Percentiles rank a stretch among this genome's conserved stretches.
Evolutionary conservation across 2,329 filamentous ascomycete genomes (phyloP).

Genomic region (Penicillium crustosum): DNA sequence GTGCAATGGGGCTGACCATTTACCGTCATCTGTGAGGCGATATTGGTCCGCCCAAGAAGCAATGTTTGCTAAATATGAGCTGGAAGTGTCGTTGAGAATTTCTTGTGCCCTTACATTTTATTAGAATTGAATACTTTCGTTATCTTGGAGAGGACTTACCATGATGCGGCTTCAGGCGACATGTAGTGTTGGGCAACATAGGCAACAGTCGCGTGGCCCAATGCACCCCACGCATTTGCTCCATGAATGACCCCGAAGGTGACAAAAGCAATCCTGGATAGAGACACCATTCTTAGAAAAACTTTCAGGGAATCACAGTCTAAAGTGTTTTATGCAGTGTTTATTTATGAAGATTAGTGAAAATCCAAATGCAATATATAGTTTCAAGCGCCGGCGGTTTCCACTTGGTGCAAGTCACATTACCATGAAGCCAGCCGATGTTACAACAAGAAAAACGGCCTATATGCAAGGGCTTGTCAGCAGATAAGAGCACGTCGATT

Average conservation of each 20-base stretch:
- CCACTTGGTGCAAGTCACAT: background rate
- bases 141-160: conserved; percentile 22
- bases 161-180: conserved; percentile 43
- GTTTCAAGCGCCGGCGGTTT: background rate
- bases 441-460: background rate
- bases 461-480: background rate
- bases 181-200: conserved; percentile 55
- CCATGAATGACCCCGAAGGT: conserved; percentile 11
- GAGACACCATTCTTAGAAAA: conserved; percentile 9
- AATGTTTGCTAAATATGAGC: conserved; percentile 51
- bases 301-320: background rate
- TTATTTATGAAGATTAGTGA: background rate
- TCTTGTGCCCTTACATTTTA: conserved; percentile 31
- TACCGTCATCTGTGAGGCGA: conserved; percentile 49
- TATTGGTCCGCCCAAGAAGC: conserved; percentile 58
- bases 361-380: background rate
- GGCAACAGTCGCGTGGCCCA: conserved; percentile 57
- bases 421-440: background rate
- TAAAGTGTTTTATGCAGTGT: background rate
- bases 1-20: conserved; percentile 50
- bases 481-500: background rate
- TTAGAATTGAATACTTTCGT: background rate
- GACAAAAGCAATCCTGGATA: conserved; percentile 13
- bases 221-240: conserved; percentile 50
- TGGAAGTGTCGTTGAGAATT: conserved; percentile 46